Evolutionary conservation across 1,139 yeast species (phyloP).

Genomic region (Zygosaccharomyces sapae): DNA sequence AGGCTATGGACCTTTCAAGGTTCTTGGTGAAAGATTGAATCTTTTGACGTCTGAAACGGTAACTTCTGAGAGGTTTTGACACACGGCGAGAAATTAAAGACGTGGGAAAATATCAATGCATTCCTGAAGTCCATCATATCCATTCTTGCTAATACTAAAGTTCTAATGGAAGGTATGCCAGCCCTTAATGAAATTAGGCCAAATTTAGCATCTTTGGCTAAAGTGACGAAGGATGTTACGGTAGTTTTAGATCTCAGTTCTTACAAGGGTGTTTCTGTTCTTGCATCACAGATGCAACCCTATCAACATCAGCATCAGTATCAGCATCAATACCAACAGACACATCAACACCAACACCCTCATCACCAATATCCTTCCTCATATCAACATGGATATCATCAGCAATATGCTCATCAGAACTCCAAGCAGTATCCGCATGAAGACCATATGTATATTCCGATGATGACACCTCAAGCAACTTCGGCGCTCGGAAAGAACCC

Average conservation of each 20-base stretch:
- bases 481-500: constrained; percentile 17
- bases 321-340: constrained; percentile 23
- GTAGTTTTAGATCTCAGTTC: constrained; percentile 65
- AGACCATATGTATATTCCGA: constrained; percentile 8
- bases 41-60: constrained; percentile 41
- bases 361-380: background rate
- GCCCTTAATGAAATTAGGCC: constrained; percentile 75
- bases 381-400: background rate
- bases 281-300: constrained; percentile 18
- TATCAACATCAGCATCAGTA: constrained; percentile 23
- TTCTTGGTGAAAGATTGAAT: constrained; percentile 55
- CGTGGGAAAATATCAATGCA: constrained; percentile 84
- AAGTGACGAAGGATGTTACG: constrained; percentile 87
- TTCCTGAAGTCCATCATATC: constrained; percentile 80
- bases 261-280: constrained; percentile 40
- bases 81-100: constrained; percentile 56
- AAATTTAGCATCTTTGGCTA: constrained; percentile 74
- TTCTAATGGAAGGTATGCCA: constrained; percentile 77
- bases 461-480: constrained; percentile 26
- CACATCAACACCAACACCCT: constrained; percentile 5
- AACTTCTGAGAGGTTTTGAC: constrained; percentile 41
- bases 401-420: background rate
- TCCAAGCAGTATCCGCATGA: background rate
- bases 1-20: constrained; percentile 72
- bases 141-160: constrained; percentile 77